A percentile compares a stretch with the other conserved stretches of the same genome.
These are phyloP conservation scores for Thielaviopsis ethacetica DNA, from an alignment of 2,329 filamentous ascomycete genomes.

Conservation along the genomic window DNA sequence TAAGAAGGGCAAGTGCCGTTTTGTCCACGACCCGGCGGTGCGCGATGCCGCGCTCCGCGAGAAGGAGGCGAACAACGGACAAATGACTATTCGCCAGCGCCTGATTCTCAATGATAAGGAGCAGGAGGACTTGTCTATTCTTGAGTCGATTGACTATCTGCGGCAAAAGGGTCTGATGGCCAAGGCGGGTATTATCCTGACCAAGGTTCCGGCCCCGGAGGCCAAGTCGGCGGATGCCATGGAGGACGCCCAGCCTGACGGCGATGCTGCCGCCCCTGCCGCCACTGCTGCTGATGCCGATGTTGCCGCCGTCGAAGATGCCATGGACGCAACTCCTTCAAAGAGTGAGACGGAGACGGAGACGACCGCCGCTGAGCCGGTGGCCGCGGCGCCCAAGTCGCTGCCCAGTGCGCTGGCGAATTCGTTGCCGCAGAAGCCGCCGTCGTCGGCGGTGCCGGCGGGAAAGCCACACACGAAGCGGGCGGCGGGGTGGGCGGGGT, in stretches of 20 bases:
- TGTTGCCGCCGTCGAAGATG: neutral
- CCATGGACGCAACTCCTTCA: neutral
- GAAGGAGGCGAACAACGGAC: constrained; percentile 47
- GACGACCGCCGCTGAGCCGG: constrained; percentile 15
- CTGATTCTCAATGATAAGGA: constrained; percentile 51
- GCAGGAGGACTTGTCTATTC: constrained; percentile 48
- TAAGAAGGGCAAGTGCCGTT: constrained; percentile 61
- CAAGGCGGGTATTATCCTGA: constrained; percentile 14
- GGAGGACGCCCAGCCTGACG: constrained; percentile 7
- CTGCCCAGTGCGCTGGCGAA: constrained; percentile 22
- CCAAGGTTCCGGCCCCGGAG: constrained; percentile 2
- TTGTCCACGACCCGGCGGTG: constrained; percentile 48
- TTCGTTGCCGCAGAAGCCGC: constrained; percentile 9
- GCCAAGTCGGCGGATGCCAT: constrained; percentile 2
- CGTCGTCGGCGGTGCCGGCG: constrained; percentile 15
- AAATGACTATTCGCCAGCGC: constrained; percentile 49
- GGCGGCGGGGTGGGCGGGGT: constrained; percentile 18
- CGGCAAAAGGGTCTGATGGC: constrained; percentile 40
- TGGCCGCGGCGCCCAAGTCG: constrained; percentile 22
- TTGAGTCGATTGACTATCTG: constrained; percentile 49
- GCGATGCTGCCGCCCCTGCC: neutral
- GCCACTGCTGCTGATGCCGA: too few species aligned
- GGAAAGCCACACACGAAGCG: constrained; percentile 25
- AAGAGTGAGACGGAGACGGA: constrained; percentile 8
- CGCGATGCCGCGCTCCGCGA: constrained; percentile 47